Percentiles rank a stretch among this genome's conserved stretches.
These are phyloP conservation scores for Lupinus albus DNA, from an alignment of 306 rosid species.

Conservation along the genomic window DNA sequence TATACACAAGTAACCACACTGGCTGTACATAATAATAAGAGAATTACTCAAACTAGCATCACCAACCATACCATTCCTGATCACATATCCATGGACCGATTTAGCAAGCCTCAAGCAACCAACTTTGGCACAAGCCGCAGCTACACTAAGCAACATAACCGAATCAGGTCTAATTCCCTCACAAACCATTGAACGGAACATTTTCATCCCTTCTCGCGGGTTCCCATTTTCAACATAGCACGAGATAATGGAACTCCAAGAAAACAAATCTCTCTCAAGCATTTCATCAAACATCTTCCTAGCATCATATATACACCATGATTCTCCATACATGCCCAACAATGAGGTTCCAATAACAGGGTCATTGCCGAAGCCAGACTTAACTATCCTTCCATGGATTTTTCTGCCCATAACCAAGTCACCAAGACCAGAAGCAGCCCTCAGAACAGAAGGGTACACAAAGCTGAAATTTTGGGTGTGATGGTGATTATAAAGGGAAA, in stretches of 20 bases:
- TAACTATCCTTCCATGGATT: slow-evolving; percentile 72
- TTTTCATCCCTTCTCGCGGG: slow-evolving; percentile 59
- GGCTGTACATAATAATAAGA: slow-evolving; percentile 71
- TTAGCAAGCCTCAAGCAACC: slow-evolving; percentile 55
- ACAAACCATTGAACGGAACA: slow-evolving; percentile 62
- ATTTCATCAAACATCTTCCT: slow-evolving; percentile 71
- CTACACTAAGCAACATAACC: slow-evolving; percentile 60
- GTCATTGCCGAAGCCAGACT: slow-evolving; percentile 60
- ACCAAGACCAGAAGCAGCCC: slow-evolving; percentile 63
- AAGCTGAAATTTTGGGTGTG: slow-evolving; percentile 45
- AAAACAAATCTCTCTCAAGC: slow-evolving; percentile 67
- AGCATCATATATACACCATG: slow-evolving; percentile 55
- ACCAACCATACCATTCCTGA: slow-evolving; percentile 52
- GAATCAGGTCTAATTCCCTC: slow-evolving; percentile 65
- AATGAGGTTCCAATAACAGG: slow-evolving; percentile 69
- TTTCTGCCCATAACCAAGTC: slow-evolving; percentile 57
- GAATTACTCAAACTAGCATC: slow-evolving; percentile 56
- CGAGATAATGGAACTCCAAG: slow-evolving; percentile 71
- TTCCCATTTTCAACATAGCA: slow-evolving; percentile 67
- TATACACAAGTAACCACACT: slow-evolving; percentile 58
- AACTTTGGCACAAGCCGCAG: slow-evolving; percentile 77
- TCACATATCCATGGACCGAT: slow-evolving; percentile 69
- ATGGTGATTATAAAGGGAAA: slow-evolving; percentile 53
- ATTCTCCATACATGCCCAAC: slow-evolving; percentile 68
- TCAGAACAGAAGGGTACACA: slow-evolving; percentile 70